Base-by-base conservation (phyloP, 83 land plant species). In the Picea engelmannii region DNA sequence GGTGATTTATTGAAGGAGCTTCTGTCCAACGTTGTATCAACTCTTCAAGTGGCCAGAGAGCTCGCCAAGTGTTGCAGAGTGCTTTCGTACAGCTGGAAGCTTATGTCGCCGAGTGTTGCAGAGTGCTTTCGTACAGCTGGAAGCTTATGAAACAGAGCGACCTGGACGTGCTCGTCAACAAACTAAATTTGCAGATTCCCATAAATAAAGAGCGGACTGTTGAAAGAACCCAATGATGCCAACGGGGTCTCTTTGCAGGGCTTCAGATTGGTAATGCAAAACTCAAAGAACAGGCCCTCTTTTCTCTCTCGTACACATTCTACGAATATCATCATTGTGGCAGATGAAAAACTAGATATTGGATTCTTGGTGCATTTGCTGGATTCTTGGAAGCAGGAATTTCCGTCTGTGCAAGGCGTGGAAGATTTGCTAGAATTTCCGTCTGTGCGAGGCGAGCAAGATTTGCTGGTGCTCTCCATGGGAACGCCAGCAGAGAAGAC, bases 141-240 rank as follows among this genome's bases (percentile, higher is more conserved):
- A 92, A 90, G 87, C 87, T 89, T 16, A 83, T 87, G n/a, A 85
- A 90, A 89, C 88, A 86, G 79, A 92, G 94, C 73, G 89, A 92
- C 66, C 80, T 92, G 58, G 92, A 92, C 65, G 77, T 80, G 5
- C 58, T 83, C 15, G 75, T 52, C 5, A 78, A 79, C 18, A 86
- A 80, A 38, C 52, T 92, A 38, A 88, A 35, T 21, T 78, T 88
- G 12, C 27, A 78, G 15, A 83, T 59, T 18, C 60, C 88, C 52
- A 79, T 85, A 52, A 27, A 68, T 31, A 31, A 31, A 31, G 18
- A 77, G 86, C 17, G 89, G 89, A 4, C 23, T 82, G 27, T 38
- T 86, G 42, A 61, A n/a, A n/a, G 44, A 42, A 42, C 0, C 44
- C 44, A 6, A 85, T 83, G n/a, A 88, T 92, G 2, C 83, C 87